Conservation (phyloP, 148 eudicot species). For the Polygonum maritimum region DNA sequence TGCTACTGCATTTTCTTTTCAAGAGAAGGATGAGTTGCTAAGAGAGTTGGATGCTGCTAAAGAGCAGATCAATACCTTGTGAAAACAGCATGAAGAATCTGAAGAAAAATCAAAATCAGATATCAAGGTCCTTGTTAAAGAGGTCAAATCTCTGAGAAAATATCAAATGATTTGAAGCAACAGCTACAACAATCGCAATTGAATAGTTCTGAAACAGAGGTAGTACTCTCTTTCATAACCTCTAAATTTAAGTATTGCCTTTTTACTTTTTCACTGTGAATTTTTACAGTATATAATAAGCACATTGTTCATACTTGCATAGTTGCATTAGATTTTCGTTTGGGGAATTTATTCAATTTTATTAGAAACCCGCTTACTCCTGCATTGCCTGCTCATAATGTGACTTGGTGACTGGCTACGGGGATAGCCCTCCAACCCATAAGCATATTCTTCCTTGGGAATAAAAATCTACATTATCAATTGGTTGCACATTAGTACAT, state of each 20-base stretch:
- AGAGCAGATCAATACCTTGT: slow-evolving; percentile 39
- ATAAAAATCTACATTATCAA: too few relatives aligned
- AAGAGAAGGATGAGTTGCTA: slow-evolving; percentile 42
- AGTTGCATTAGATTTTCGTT: too few relatives aligned
- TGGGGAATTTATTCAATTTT: too few relatives aligned
- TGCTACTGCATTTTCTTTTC: slow-evolving; percentile 19
- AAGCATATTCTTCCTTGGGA: background rate
- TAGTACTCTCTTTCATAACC: slow-evolving; percentile 16
- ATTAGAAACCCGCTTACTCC: too few relatives aligned
- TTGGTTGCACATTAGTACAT: too few relatives aligned
- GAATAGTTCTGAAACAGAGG: slow-evolving; percentile 61
- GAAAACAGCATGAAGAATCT: slow-evolving; percentile 58
- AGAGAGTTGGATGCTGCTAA: slow-evolving; percentile 57
- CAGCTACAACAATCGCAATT: slow-evolving; percentile 37
- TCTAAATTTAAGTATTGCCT: background rate
- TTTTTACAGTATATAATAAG: too few relatives aligned
- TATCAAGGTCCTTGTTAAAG: slow-evolving; percentile 72
- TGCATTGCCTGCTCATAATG: background rate
- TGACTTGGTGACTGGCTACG: background rate
- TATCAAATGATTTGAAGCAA: slow-evolving; percentile 61
- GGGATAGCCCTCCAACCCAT: background rate
- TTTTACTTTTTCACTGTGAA: too few relatives aligned
- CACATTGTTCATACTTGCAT: too few relatives aligned
- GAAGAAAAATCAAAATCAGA: slow-evolving; percentile 74
- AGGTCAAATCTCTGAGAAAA: slow-evolving; percentile 73